These are phyloP conservation scores for Penicillium coffeae DNA, from an alignment of 495 filamentous ascomycete species.

Conservation along the genomic window DNA sequence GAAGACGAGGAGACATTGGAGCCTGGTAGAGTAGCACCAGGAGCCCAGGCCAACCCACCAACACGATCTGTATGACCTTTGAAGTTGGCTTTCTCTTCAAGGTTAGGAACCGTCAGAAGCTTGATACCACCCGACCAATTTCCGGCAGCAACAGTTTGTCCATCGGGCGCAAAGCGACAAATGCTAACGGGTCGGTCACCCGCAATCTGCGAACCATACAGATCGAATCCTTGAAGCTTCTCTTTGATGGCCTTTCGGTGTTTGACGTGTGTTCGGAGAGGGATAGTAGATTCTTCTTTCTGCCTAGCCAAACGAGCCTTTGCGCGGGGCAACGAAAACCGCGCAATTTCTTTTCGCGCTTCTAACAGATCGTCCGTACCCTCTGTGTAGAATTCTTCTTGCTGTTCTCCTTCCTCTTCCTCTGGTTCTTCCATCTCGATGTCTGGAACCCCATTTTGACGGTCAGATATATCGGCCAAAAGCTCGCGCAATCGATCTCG, in stretches of 20 bases:
- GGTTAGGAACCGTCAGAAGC: slow-evolving; percentile 74
- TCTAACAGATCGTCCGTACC: slow-evolving; percentile 70
- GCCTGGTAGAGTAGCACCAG: slow-evolving; percentile 69
- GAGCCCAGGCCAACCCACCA: slow-evolving; percentile 87
- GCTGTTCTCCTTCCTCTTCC: slow-evolving; percentile 63
- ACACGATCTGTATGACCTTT: slow-evolving; percentile 83
- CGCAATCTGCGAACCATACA: slow-evolving; percentile 88
- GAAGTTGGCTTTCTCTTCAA: slow-evolving; percentile 68
- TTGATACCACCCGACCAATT: slow-evolving; percentile 89
- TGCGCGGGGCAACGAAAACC: slow-evolving; percentile 79
- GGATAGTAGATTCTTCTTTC: slow-evolving; percentile 74
- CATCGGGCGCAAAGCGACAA: slow-evolving; percentile 83
- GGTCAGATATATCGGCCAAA: slow-evolving; percentile 67
- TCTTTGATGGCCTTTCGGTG: slow-evolving; percentile 88
- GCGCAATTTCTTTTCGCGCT: slow-evolving; percentile 76
- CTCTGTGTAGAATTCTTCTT: slow-evolving; percentile 94
- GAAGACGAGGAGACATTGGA: slow-evolving; percentile 64
- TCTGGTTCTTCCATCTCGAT: slow-evolving; percentile 53
- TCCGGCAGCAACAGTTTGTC: slow-evolving; percentile 78
- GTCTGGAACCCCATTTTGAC: slow-evolving; percentile 59
- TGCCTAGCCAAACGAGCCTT: slow-evolving; percentile 71
- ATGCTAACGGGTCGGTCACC: slow-evolving; percentile 88
- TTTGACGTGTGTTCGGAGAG: slow-evolving; percentile 82
- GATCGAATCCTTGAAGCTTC: slow-evolving; percentile 72
- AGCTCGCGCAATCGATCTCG: slow-evolving; percentile 84